These are phyloP conservation scores for Reutealis trisperma DNA, from an alignment of 345 rosid genomes.

Conservation along the genomic window DNA sequence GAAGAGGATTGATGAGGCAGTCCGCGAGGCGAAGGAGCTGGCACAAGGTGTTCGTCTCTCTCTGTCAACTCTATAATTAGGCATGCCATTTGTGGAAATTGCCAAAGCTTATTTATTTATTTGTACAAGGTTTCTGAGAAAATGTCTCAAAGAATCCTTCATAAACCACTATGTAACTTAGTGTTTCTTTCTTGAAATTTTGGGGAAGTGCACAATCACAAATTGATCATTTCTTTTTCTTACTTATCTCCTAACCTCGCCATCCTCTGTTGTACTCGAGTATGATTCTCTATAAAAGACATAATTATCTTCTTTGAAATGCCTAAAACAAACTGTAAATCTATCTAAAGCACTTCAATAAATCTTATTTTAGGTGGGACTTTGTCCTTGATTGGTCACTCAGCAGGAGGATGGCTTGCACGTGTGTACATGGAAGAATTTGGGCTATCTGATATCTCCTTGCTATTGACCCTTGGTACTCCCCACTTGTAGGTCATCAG, in stretches of 20 bases:
- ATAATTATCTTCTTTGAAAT: background rate
- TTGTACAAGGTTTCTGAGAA: background rate
- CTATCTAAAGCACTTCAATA: constrained; percentile 5
- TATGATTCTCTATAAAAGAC: background rate
- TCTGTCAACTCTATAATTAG: background rate
- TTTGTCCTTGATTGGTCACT: constrained; percentile 84
- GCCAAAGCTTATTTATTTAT: too few species aligned
- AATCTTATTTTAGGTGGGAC: constrained; percentile 50
- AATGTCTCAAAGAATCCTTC: too few species aligned
- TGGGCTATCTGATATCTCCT: constrained; percentile 55
- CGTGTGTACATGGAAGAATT: constrained; percentile 88
- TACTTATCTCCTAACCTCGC: background rate
- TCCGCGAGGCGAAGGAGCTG: constrained; percentile 66
- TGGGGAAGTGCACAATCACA: background rate
- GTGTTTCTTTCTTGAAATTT: background rate
- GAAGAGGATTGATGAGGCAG: constrained; percentile 71
- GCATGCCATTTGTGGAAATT: background rate
- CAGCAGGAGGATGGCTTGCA: constrained; percentile 99
- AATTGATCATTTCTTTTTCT: background rate
- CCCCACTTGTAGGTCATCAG: constrained; percentile 82
- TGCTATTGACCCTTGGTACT: constrained; percentile 91
- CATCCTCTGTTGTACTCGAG: background rate
- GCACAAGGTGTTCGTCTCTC: constrained; percentile 47
- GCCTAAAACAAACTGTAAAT: background rate
- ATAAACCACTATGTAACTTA: background rate